A percentile compares a stretch with the other conserved stretches of the same genome.
phyloP scores from a whole-genome alignment of 352 stramenopile genomes.

The Phytophthora citrophthora region DNA sequence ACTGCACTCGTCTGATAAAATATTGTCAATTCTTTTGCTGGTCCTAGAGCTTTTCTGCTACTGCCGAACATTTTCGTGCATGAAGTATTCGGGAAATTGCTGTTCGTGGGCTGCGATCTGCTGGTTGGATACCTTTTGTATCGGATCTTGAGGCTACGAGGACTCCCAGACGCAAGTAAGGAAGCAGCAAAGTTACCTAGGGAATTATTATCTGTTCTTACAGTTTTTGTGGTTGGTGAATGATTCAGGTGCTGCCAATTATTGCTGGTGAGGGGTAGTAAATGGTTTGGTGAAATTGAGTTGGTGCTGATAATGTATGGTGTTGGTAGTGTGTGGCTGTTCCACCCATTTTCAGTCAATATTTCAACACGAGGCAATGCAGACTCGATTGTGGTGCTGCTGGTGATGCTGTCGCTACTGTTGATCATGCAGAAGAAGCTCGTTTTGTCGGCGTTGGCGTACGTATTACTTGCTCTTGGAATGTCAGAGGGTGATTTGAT shows the following conservation, averaged over 20 bases:
- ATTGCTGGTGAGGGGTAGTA: slow-evolving; percentile 48
- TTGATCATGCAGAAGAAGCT: slow-evolving; percentile 85
- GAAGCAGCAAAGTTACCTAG: background rate
- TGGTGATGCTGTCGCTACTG: slow-evolving; percentile 94
- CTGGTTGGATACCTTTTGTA: slow-evolving; percentile 92
- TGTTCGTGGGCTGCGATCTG: slow-evolving; percentile 97
- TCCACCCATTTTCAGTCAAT: slow-evolving; percentile 98
- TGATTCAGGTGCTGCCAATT: slow-evolving; percentile 60
- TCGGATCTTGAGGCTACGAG: slow-evolving; percentile 73
- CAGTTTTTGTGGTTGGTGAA: background rate
- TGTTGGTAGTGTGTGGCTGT: slow-evolving; percentile 92
- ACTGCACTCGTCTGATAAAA: slow-evolving; percentile 2
- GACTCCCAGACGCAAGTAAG: slow-evolving; percentile 61
- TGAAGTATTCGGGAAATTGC: slow-evolving; percentile 92
- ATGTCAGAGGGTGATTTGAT: background rate
- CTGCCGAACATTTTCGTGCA: slow-evolving; percentile 80
- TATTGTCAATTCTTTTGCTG: slow-evolving; percentile 1
- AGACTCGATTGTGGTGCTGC: slow-evolving; percentile 94
- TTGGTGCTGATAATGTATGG: background rate
- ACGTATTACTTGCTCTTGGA: slow-evolving; percentile 18
- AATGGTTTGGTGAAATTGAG: background rate
- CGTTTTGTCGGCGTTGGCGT: slow-evolving; percentile 74
- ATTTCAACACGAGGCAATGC: slow-evolving; percentile 99
- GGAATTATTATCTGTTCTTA: background rate
- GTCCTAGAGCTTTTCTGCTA: slow-evolving; percentile 65